Base-by-base conservation (phyloP, 1,284 basidiomycete species). In the Erythrobasidium hasegawianum region DNA sequence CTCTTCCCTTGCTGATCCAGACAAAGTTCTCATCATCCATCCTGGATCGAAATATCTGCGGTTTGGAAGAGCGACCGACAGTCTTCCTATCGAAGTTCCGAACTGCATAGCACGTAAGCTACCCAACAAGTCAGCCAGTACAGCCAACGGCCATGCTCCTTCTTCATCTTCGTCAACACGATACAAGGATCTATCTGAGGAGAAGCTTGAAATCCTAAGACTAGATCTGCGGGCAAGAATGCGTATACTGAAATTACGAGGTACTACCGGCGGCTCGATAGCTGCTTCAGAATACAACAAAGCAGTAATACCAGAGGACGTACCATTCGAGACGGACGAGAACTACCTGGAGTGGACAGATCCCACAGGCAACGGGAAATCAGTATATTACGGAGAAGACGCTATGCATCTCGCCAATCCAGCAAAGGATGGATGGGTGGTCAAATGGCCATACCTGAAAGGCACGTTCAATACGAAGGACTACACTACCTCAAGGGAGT, bases 31-130 rank as follows among this genome's bases (percentile, higher is more conserved):
- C 65, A 87, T 99, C 43, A 89, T 99, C 64, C 96, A 99, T 74
- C 92, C 90, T 1, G 96, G 96, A 24, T 94, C 93, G 1, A 83
- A 89, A 26, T 87, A 81, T 73, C 79, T 97, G 39, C 86, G 92
- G 27, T 85, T 99, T 54, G 96, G 96, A 27, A 84, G 85, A 73
- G 92, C 94, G 0, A 89, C 87, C n/a, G 93, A 97, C 74, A 84
- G 89, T 27, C 85, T 82, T 39, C 93, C 92, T 10, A 75, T 86
- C 24, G 77, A 83, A 8, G 78, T 95, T 18, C 87, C 89, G 1
- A 86, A 84, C 75, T 87, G 90, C 26, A 85, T 95, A 69, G 92
- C 91, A 2, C 75, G 80, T 26, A 54, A 26, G 20, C 11, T 24
- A 11, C 33, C 49, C 11, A n/a, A n/a, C n/a, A n/a, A n/a, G n/a